Base-by-base conservation (phyloP, 129 eudicot species). In the Escallonia rubra region DNA sequence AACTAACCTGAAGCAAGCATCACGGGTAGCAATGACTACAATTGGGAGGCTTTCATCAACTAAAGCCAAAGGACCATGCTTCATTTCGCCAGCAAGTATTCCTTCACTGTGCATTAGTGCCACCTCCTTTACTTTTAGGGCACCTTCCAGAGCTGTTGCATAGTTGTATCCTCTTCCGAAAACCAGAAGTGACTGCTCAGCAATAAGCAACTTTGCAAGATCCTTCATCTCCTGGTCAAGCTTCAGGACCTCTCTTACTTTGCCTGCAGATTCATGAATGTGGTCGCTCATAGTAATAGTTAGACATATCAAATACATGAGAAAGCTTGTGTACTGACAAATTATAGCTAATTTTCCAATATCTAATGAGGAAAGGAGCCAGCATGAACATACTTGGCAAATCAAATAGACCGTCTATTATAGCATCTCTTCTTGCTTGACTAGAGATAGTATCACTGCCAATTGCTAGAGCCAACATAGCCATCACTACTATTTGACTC, bases 41-140 rank as follows among this genome's bases (percentile, higher is more conserved):
- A 93, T 89, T 23, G 96, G 98, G 60, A 93, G 96, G 72, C 77
- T 84, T 74, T 93, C 95, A 70, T 93, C 98, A 9, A 93, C 96
- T 61, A 93, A 82, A 67, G 98, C 98, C 68, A 93, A 58, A 0
- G 98, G 96, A 9, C 98, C 98, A 74, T 93, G 98, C 69, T 93
- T 93, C 98, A 93, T 93, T 83, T 93, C 98, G 34, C 98, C 98
- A 11, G 98, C 96, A 81, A 93, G 95, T 72, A 93, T 93, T 52
- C 96, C 98, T 80, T 93, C 98, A 77, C 96, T 93, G 72, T 93
- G 96, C 98, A 93, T 93, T 45, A 93, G 90, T 54, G 98, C 75
- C 42, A 93, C 98, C 72, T 93, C 98, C 73, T 93, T 93, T 10
- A 93, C 98, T 81, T 93, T 93, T 81, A 93, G 73, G 34, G 98